Percentiles rank a stretch among this genome's conserved stretches.
phyloP scores from a whole-genome alignment of 2,329 filamentous ascomycete species.

The Xylogone sp. region DNA sequence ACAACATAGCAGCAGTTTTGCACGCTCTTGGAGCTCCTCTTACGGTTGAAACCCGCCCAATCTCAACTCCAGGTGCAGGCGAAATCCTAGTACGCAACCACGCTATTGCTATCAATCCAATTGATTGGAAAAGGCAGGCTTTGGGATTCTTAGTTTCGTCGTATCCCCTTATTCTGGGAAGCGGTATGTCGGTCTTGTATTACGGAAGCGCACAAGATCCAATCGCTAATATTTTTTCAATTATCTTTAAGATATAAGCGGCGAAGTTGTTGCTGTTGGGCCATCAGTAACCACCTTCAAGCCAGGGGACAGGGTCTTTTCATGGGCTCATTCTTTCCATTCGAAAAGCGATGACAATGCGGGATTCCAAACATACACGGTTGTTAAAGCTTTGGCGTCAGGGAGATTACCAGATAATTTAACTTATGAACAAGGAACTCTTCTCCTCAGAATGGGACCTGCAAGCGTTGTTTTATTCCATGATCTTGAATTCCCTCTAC shows the following conservation, averaged over 20 bases:
- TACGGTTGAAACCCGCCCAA: slow-evolving; percentile 30
- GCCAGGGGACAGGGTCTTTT: slow-evolving; percentile 39
- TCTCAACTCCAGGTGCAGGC: slow-evolving; percentile 24
- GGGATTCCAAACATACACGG: slow-evolving; percentile 38
- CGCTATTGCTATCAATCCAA: slow-evolving; percentile 33
- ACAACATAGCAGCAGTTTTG: slow-evolving; percentile 15
- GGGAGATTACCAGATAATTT: slow-evolving; percentile 20
- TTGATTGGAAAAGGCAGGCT: slow-evolving; percentile 34
- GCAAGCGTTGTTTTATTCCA: slow-evolving; percentile 9
- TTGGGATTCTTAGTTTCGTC: slow-evolving; percentile 8
- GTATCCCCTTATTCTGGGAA: background rate
- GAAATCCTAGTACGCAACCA: slow-evolving; percentile 30
- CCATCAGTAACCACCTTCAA: slow-evolving; percentile 15
- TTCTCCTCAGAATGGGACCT: slow-evolving; percentile 24
- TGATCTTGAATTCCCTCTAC: slow-evolving; percentile 5
- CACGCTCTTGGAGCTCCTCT: slow-evolving; percentile 26
- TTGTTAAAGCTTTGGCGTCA: slow-evolving; percentile 39
- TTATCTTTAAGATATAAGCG: slow-evolving; percentile 1
- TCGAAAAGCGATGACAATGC: background rate
- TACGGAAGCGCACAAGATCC: too few relatives aligned
- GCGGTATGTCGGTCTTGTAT: background rate
- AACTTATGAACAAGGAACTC: slow-evolving; percentile 20
- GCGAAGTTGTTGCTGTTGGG: slow-evolving; percentile 11
- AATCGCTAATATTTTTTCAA: too few relatives aligned
- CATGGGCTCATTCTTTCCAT: slow-evolving; percentile 5